Base-by-base conservation (phyloP, 306 rosid genomes). In the Astragalus membranaceus region DNA sequence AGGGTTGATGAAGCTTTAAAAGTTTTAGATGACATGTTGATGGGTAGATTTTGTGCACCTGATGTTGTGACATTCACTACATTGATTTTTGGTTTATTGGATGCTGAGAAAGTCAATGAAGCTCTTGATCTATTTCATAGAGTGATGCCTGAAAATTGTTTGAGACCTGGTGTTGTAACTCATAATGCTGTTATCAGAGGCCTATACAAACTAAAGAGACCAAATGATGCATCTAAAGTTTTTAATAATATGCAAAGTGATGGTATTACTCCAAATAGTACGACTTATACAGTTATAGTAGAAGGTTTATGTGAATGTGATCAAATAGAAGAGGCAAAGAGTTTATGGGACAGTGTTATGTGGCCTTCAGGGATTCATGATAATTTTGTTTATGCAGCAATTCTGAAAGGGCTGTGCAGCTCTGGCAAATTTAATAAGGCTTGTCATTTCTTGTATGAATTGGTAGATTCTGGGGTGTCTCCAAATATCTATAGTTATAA, bases 301-400 rank as follows among this genome's bases (percentile, higher is more conserved):
- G 89, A 86, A 69, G 96, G 97, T 65, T 73, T 93, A 37, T 84
- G 88, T 69, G 72, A 78, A 50, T 73, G 81, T 44, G 70, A 81
- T 75, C 88, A 62, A 69, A 73, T 93, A 69, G 97, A 93, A 73
- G 92, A 84, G 74, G 94, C 90, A 13, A 85, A 88, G 79, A 83
- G 79, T 55, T 78, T 90, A 55, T 93, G 98, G 98, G 85, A 84
- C 72, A 82, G 83, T 54, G 80, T 87, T 17, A 75, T 93, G 61
- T 93, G 98, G 98, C 92, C 98, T 14, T 93, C 98, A 9, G 79
- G 82, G 74, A 50, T 74, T 62, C 94, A 90, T 41, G 97, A 93
- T 73, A 69, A 64, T 77, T 93, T 86, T 75, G 96, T 93, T 66
- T 93, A 93, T 64, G 88, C 97, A 6, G 83, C 92, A 36, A 70